A percentile compares a stretch with the other conserved stretches of the same genome.
phyloP scores from a whole-genome alignment of 192 early-diverging fungal species.

The Backusella sp. region DNA sequence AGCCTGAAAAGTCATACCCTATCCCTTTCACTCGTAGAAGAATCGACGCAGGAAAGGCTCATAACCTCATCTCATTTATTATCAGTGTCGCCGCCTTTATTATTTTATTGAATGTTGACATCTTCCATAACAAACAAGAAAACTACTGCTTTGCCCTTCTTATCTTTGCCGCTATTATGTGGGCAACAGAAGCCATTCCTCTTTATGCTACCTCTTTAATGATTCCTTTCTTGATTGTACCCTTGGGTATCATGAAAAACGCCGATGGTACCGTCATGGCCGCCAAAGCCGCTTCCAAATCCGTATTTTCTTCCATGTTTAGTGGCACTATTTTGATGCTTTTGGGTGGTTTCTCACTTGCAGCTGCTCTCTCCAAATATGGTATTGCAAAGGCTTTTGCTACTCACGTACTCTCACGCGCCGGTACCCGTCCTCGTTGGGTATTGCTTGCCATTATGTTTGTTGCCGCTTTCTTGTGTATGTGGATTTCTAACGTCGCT shows the following conservation, averaged over 20 bases:
- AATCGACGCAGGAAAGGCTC: not conserved
- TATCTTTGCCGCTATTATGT: conserved; percentile 77
- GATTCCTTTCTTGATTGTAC: conserved; percentile 67
- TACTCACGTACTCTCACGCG: conserved; percentile 60
- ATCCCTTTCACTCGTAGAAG: conserved; percentile 24
- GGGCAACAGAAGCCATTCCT: conserved; percentile 85
- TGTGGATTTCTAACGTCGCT: conserved; percentile 84
- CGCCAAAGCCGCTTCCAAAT: conserved; percentile 60
- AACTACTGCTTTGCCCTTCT: conserved; percentile 88
- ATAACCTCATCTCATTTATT: conserved; percentile 32
- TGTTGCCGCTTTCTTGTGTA: conserved; percentile 70
- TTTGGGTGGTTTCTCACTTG: conserved; percentile 75
- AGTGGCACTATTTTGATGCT: conserved; percentile 76
- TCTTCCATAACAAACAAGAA: conserved; percentile 69
- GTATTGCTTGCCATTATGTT: conserved; percentile 77
- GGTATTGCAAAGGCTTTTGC: conserved; percentile 73
- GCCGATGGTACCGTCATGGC: conserved; percentile 37
- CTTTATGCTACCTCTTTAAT: conserved; percentile 70
- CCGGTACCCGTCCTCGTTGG: conserved; percentile 65
- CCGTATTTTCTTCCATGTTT: conserved; percentile 75
- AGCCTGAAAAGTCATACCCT: conserved; percentile 25
- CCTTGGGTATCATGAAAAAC: conserved; percentile 59
- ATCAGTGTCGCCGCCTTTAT: conserved; percentile 56
- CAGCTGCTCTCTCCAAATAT: conserved; percentile 75
- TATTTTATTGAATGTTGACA: conserved; percentile 51